Base-by-base conservation (phyloP, 306 rosid species). In the Gastrolobium villosum region DNA sequence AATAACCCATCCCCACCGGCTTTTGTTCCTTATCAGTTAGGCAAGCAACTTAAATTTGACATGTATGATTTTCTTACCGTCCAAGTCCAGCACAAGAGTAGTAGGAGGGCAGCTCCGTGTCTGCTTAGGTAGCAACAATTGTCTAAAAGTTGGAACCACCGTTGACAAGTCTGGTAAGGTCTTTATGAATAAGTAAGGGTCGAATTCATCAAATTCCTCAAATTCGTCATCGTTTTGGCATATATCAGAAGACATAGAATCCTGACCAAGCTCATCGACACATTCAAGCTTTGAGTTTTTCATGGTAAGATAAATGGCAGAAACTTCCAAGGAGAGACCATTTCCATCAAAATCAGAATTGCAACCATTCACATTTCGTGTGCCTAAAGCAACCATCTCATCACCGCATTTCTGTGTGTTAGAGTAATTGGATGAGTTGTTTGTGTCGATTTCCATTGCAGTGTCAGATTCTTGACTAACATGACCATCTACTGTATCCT, bases 81-180 rank as follows among this genome's bases (percentile, higher is more conserved):
- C 99, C 86, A 96, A 91, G 84, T 96, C 99, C 84, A 96, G 88
- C 79, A 93, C 98, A 67, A 96, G 99, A 71, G 94, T 88, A 35
- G 90, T 96, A 40, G 97, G 87, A 52, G 99, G 98, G 67, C 99
- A 96, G 82, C 99, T 93, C 87, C 99, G 93, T 34, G 99, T 96
- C 85, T 96, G 97, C 84, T 90, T 96, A 53, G 99, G 99, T 67
- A 96, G 89, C 82, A 96, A 87, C 87, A 91, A 46, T 7, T 80
- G 91, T 79, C 99, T 94, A 83, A 88, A 93, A 66, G 97, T 93
- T 54, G 99, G 99, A 81, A 96, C 99, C 54, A 96, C 97, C 0
- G 89, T 75, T 53, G 94, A 87, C 80, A 96, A 88, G 70, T 88
- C 97, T 10, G 99, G 99, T 74, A 96, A 88, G 80, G 91, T 88